These are phyloP conservation scores for Xylariaceae sp. DNA, from an alignment of 2,329 filamentous ascomycete genomes.

Conservation along the genomic window DNA sequence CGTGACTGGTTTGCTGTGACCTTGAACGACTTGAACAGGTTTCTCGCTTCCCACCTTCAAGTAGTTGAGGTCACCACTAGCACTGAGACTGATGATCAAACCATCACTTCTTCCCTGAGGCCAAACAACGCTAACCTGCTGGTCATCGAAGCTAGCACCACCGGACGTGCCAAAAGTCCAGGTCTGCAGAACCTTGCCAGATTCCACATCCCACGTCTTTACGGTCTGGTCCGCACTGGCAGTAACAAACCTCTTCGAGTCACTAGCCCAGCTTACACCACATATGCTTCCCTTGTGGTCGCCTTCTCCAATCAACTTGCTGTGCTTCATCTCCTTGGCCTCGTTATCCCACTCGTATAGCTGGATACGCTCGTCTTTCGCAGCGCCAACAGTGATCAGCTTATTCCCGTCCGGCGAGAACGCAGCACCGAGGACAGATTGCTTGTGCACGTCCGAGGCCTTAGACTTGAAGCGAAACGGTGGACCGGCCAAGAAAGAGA, in stretches of 20 bases:
- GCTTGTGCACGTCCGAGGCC: slow-evolving; percentile 73
- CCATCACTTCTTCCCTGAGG: slow-evolving; percentile 78
- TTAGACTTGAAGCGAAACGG: slow-evolving; percentile 97
- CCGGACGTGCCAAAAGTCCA: slow-evolving; percentile 83
- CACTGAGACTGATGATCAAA: slow-evolving; percentile 83
- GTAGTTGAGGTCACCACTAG: slow-evolving; percentile 89
- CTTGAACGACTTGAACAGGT: slow-evolving; percentile 71
- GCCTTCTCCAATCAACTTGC: slow-evolving; percentile 73
- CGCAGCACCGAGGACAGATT: slow-evolving; percentile 82
- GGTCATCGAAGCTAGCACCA: slow-evolving; percentile 68
- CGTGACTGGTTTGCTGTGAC: slow-evolving; percentile 90
- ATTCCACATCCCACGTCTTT: slow-evolving; percentile 87
- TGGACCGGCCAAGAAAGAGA: slow-evolving; percentile 90
- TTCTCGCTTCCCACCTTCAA: slow-evolving; percentile 68
- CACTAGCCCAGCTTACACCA: slow-evolving; percentile 82
- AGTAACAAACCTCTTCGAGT: slow-evolving; percentile 84
- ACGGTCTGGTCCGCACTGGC: slow-evolving; percentile 94
- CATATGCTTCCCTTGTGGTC: slow-evolving; percentile 92
- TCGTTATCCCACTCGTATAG: slow-evolving; percentile 64
- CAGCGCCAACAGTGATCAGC: slow-evolving; percentile 83
- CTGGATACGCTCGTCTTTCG: slow-evolving; percentile 76
- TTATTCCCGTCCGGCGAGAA: slow-evolving; percentile 85
- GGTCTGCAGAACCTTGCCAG: slow-evolving; percentile 71
- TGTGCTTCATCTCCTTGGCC: slow-evolving; percentile 88
- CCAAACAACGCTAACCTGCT: slow-evolving; percentile 94